Evolutionary conservation across 2,329 filamentous ascomycete genomes (phyloP).

Genomic region (Beauveria medogensis): DNA sequence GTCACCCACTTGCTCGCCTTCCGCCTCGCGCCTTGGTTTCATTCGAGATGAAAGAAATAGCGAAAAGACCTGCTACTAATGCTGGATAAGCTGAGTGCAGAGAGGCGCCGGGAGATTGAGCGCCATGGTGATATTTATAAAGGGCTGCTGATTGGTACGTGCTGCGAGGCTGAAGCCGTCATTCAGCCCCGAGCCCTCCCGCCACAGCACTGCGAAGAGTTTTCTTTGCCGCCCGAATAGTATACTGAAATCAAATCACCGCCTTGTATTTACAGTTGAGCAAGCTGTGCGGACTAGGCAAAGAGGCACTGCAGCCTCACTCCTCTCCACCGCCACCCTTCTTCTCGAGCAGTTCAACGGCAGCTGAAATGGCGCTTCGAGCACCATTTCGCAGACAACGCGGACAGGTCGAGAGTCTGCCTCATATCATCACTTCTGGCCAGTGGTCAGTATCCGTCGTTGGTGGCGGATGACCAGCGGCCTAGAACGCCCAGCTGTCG

Average conservation of each 20-base stretch:
- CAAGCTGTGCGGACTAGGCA: too few species aligned
- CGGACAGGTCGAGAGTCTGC: not conserved
- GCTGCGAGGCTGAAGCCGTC: not conserved
- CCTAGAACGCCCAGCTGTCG: not conserved
- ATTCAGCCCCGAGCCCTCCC: not conserved
- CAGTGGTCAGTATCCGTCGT: not conserved
- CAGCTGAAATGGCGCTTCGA: not conserved
- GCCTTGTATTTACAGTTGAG: not conserved
- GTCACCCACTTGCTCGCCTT: too few species aligned
- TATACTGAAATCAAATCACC: not conserved
- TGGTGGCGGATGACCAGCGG: not conserved
- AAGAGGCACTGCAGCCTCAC: not conserved
- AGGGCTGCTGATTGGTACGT: not conserved
- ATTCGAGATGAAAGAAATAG: not conserved
- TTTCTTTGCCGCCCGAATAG: not conserved
- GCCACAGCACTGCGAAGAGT: not conserved
- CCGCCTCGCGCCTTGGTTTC: not conserved
- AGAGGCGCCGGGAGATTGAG: not conserved
- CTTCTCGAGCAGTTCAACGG: not conserved
- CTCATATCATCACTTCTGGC: not conserved
- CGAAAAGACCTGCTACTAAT: too few species aligned
- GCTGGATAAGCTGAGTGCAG: too few species aligned
- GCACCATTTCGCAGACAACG: not conserved
- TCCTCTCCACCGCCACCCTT: not conserved
- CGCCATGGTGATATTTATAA: not conserved